A percentile compares a stretch with the other conserved stretches of the same genome.
Conservation (phyloP, 345 rosid genomes). For the Euphorbia tirucalli region DNA sequence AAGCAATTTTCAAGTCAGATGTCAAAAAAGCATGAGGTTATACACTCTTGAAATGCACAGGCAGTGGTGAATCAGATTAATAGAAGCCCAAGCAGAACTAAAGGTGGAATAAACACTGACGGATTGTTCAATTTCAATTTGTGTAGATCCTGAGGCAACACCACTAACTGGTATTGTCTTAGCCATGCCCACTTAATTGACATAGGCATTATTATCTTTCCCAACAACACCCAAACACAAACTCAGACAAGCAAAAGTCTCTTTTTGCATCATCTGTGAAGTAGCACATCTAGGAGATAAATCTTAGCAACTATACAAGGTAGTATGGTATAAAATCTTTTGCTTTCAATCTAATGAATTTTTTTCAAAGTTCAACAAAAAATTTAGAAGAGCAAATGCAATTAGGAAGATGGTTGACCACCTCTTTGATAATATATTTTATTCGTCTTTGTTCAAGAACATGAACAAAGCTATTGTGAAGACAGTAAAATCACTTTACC, state of each 20-base stretch:
- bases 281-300: not conserved
- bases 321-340: not conserved
- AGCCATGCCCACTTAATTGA: not conserved
- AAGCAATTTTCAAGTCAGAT: not conserved
- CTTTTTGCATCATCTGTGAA: not conserved
- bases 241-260: not conserved
- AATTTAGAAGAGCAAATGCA: not conserved
- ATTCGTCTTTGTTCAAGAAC: not conserved
- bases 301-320: not conserved
- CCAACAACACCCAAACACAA: not conserved
- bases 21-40: not conserved
- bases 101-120: no score
- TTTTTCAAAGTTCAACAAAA: not conserved
- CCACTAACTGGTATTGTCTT: not conserved
- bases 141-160: not conserved
- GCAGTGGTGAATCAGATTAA: not conserved
- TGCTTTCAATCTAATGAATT: not conserved
- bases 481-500: conserved; percentile 41
- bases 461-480: not conserved
- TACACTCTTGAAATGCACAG: not conserved
- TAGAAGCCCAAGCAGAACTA: no score
- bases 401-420: not conserved
- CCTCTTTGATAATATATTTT: not conserved
- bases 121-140: not conserved
- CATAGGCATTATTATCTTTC: not conserved